Percentiles rank a stretch among this genome's conserved stretches.
Conservation (phyloP, 352 stramenopile species). For the Globisporangium recalcitrans region DNA sequence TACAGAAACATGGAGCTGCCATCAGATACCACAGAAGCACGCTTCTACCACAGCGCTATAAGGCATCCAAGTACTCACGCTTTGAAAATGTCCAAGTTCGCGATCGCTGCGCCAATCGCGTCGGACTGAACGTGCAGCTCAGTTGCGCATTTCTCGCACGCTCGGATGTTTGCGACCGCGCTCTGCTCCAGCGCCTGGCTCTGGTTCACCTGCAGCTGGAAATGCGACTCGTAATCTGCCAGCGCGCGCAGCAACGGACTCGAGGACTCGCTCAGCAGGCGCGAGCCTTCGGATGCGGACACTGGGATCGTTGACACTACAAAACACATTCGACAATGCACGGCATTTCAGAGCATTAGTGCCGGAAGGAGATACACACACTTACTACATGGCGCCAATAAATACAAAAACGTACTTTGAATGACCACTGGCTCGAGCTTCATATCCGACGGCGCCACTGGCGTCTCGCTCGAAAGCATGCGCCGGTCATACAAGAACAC, state of each 20-base stretch:
- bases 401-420: slow-evolving; percentile 7
- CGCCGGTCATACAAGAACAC: slow-evolving; percentile 83
- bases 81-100: slow-evolving; percentile 80
- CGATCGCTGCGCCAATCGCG: slow-evolving; percentile 66
- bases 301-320: slow-evolving; percentile 52
- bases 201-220: slow-evolving; percentile 69
- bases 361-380: neutral
- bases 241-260: slow-evolving; percentile 73
- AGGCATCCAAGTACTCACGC: slow-evolving; percentile 10
- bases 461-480: slow-evolving; percentile 61
- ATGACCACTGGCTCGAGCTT: slow-evolving; percentile 18
- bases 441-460: slow-evolving; percentile 42
- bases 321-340: slow-evolving; percentile 8
- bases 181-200: slow-evolving; percentile 55
- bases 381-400: neutral
- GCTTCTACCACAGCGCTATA: neutral
- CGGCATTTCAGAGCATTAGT: neutral
- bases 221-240: slow-evolving; percentile 78
- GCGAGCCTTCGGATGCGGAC: slow-evolving; percentile 58
- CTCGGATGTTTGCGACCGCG: slow-evolving; percentile 45
- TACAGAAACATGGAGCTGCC: neutral
- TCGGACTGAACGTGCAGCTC: slow-evolving; percentile 64
- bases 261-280: slow-evolving; percentile 70
- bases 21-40: neutral
- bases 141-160: slow-evolving; percentile 43